Evolutionary conservation across 495 filamentous ascomycete genomes (phyloP), one percentile per base, ranked within the genome.

Genomic region (Podospora sp.): DNA sequence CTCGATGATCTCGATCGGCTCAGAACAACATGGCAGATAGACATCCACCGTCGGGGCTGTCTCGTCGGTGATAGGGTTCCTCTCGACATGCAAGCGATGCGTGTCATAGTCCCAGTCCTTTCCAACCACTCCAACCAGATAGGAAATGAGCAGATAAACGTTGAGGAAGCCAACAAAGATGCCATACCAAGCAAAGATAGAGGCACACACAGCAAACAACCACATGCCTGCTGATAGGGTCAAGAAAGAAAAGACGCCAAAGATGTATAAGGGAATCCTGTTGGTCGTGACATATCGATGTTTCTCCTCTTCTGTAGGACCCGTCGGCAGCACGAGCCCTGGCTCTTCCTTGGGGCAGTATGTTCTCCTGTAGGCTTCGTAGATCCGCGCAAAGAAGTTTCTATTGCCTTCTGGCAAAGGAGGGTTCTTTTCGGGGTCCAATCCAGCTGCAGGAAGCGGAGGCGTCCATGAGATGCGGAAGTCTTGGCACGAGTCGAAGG

Each of bases 141-240:
- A 76, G 27, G 74, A 76, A 66, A 76, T 76, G 60, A 73, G 62
- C 40, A 76, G 71, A 53, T 76, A 76, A 69, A 76, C 55, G 69
- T 76, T 76, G 67, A 76, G 74, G 66, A 76, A 76, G 55, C 63
- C 67, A 52, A 76, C 74, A 40, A 76, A 76, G 29, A 75, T 69
- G 51, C 74, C 74, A 64, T 76, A 76, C 74, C 74, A 76, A n/a
- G 69, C 53, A 25, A 76, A 76, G 57, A 75, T 73, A 33, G 74
- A 67, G 21, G 69, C 60, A 63, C 71, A 70, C 14, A 75, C 29
- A 35, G 71, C 68, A 46, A 76, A 76, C 11, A 76, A 71, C 74
- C 74, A 76, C 74, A 76, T 76, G 66, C 74, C 74, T 0, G 74
- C 73, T 22, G 74, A 76, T 12, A 76, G 71, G 18, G 71, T 70